Percentiles rank a stretch among this genome's conserved stretches.
Conservation (phyloP, 2,329 filamentous ascomycete species). For the Rosellinia necatrix region DNA sequence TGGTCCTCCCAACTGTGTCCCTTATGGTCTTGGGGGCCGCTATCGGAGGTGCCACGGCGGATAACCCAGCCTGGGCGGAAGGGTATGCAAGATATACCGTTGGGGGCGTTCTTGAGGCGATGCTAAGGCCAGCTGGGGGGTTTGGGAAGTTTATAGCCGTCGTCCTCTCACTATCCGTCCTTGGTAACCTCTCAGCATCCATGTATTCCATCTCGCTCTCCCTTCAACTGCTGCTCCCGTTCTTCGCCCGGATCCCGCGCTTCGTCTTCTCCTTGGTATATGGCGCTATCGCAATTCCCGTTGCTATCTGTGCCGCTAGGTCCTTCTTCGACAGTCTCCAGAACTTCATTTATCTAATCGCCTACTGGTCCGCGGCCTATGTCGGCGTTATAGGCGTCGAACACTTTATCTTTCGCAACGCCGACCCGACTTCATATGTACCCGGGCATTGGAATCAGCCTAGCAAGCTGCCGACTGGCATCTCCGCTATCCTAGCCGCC, state of each 20-base stretch:
- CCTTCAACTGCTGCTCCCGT: constrained; percentile 65
- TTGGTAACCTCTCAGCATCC: constrained; percentile 64
- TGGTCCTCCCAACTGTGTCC: constrained; percentile 36
- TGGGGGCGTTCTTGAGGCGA: constrained; percentile 63
- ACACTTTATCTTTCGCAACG: constrained; percentile 45
- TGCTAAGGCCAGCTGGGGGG: constrained; percentile 60
- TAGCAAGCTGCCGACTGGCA: constrained; percentile 45
- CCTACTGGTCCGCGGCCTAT: constrained; percentile 63
- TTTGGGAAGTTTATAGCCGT: constrained; percentile 68
- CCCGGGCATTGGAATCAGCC: constrained; percentile 45
- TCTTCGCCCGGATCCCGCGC: constrained; percentile 59
- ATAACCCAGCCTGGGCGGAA: constrained; percentile 56
- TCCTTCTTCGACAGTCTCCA: constrained; percentile 62
- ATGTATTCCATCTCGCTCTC: constrained; percentile 68
- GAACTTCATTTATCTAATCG: constrained; percentile 62
- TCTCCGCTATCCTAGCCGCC: constrained; percentile 46
- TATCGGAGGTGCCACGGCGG: constrained; percentile 63
- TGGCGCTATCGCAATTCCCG: constrained; percentile 63
- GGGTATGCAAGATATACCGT: constrained; percentile 59
- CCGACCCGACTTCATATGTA: constrained; percentile 43
- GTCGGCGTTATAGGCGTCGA: constrained; percentile 53
- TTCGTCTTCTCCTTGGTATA: constrained; percentile 62
- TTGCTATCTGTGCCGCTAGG: constrained; percentile 59
- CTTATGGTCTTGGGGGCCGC: constrained; percentile 68
- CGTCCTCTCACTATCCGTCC: constrained; percentile 58